Base-by-base conservation (phyloP, 1,284 basidiomycete species). In the Hypsizygus ulmarius region DNA sequence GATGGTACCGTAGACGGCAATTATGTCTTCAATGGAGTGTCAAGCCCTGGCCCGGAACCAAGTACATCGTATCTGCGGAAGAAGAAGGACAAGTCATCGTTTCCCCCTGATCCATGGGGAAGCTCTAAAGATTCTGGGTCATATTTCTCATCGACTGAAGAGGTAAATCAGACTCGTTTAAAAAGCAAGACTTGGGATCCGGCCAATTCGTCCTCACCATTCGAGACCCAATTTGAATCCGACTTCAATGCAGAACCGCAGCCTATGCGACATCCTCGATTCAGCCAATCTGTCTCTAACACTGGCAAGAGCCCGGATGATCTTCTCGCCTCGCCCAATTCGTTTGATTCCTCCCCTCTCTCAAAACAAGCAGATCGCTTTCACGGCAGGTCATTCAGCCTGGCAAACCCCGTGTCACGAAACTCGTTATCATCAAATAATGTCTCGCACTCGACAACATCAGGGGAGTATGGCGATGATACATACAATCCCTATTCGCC, bases 71-170 rank as follows among this genome's bases (percentile, higher is more conserved):
- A 73, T 40, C 61, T 74, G n/a, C 66, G 65, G 54, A 79, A 74
- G 62, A 82, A 79, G 64, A 74, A 73, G 56, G 62, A 64, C 25
- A 27, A 68, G 44, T 55, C 70, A 14, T 51, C 67, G 2, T 87
- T 85, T 55, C 84, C 87, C 29, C 85, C 87, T 6, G 55, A 67
- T 16, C 71, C 77, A n/a, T 88, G 85, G 86, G 82, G 79, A 6
- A 59, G 62, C 14, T 63, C 63, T 36, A 75, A 72, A 52, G 64
- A 71, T 48, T 64, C 66, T 1, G 82, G 78, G 1, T 80, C 83
- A 7, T 83, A 82, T 59, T 80, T 81, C 56, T 65, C 65, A 39
- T 58, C 66, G 27, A 40, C 52, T 19, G 60, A 62, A 7, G 50
- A 58, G 9, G 34, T 52, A 37, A 55, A 56, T 36, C 57, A 45